Evolutionary conservation across 2,329 filamentous ascomycete genomes (phyloP), one percentile per base, ranked within the genome.

Genomic region (Cladosporium sp.): DNA sequence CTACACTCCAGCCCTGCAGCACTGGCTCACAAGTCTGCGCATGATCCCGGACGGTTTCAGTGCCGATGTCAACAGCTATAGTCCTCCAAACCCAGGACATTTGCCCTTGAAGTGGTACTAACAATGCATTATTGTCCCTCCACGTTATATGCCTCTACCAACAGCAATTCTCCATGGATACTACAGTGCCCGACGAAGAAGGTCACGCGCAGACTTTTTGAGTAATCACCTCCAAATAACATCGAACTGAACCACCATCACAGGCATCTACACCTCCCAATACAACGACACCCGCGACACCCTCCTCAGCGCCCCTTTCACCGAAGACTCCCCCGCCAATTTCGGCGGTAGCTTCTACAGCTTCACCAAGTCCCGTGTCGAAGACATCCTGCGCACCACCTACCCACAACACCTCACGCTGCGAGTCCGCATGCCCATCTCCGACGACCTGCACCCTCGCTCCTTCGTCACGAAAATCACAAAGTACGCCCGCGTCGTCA

Each of bases 381-480:
- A 88, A 68, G 80, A 83, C 73, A 81, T 85, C 64, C 72, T 87
- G 65, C 80, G 86, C 74, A 83, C 83, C 68, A 71, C 79, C 66
- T 88, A 87, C 73, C 74, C 73, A 49, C 85, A 86, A 70, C 76
- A 76, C 67, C 77, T 88, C 56, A 82, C 87, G 66, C 80, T 88
- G 58, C 82, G 85, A 50, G 77, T 88, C 56, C 84, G 85, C 63
- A 88, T 88, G 85, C 85, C 86, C 39, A 84, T 88, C 60, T 84
- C 82, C 64, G 84, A 87, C 67, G 84, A 88, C 74, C 76, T 88
- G 35, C 81, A 88, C 71, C 71, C 81, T 17, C 82, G 85, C 68
- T 87, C 82, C 73, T 88, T 88, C 65, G 83, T 88, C 64, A 87
- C 85, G 71, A 88, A 88, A 75, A 87, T 88, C 64, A 74, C 78